Evolutionary conservation across 2,329 filamentous ascomycete genomes (phyloP).

Genomic region (Davidsoniella eucalypti): DNA sequence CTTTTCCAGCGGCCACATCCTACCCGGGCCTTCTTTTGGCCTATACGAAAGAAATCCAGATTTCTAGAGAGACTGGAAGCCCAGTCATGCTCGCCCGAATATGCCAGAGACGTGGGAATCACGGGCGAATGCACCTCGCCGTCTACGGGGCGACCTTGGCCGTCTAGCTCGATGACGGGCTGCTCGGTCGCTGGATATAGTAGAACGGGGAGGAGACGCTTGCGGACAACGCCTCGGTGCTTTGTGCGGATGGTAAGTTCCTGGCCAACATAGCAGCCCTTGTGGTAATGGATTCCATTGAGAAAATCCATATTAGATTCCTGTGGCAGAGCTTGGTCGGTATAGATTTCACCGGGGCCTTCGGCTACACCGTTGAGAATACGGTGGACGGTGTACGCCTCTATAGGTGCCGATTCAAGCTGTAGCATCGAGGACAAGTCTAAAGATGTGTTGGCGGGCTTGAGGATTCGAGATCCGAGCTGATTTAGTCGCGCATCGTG

Average conservation of each 20-base stretch:
- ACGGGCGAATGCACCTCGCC: background rate
- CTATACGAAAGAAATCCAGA: slow-evolving; percentile 41
- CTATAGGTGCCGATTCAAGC: background rate
- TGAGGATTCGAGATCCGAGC: slow-evolving; percentile 36
- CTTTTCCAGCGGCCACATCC: slow-evolving; percentile 46
- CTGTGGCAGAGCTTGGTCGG: slow-evolving; percentile 59
- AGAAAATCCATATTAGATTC: slow-evolving; percentile 82
- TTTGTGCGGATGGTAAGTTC: slow-evolving; percentile 91
- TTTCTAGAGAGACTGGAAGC: slow-evolving; percentile 26
- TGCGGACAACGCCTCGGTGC: slow-evolving; percentile 84
- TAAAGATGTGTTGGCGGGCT: slow-evolving; percentile 12
- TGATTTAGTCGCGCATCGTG: slow-evolving; percentile 37
- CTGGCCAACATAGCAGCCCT: slow-evolving; percentile 94
- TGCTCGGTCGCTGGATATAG: slow-evolving; percentile 37
- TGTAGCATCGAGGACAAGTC: background rate
- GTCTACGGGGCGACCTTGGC: too few species aligned
- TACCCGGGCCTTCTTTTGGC: slow-evolving; percentile 19
- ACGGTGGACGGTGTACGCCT: slow-evolving; percentile 52
- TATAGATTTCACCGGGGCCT: slow-evolving; percentile 61
- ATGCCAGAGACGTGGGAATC: slow-evolving; percentile 28
- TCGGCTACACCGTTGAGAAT: slow-evolving; percentile 73
- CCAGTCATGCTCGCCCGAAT: slow-evolving; percentile 23
- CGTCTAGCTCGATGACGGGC: slow-evolving; percentile 1
- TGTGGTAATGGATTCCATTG: slow-evolving; percentile 76
- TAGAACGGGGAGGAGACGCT: slow-evolving; percentile 68